Evolutionary conservation across 1,284 basidiomycete species (phyloP), one percentile per base, ranked within the genome.

Genomic region (Cryptococcus floricola): DNA sequence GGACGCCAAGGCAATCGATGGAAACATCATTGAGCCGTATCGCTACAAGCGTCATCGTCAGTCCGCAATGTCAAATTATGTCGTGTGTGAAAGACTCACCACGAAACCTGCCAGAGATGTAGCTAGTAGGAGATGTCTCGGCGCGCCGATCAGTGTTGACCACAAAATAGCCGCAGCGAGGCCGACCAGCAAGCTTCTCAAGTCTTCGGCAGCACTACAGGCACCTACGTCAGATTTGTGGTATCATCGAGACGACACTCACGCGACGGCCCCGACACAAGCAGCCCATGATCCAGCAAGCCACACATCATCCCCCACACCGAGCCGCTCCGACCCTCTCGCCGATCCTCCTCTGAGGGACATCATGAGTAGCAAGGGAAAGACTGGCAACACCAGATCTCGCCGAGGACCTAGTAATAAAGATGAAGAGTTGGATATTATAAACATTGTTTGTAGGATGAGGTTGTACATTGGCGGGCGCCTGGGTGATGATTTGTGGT

Each of bases 301-400:
- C 57, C 57, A 59, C 4, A 52, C 46, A 0, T 50, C 57, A 19
- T 55, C 53, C 31, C 52, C 46, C 12, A 28, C 44, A 4, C 52
- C 42, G 19, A 37, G 39, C 6, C 53, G 34, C 8, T 42, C 52
- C 0, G 23, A 31, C 5, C 45, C 50, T 23, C 31, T 48, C 3
- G 50, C 47, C 9, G 57, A 45, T 37, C 52, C 44, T 41, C 57
- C 57, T 10, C 53, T 23, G 5, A 59, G 39, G 6, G 50, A 41
- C 53, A 59, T 59, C n/a, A 59, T 19, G 0, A 59, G 41, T 3
- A 53, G 41, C 16, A 59, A 23, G 19, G 53, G 53, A 23, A 59
- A n/a, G 14, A 54, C 45, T 1, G 50, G 41, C n/a, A 55, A 38
- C 4, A 45, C 39, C n/a, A 55, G 37, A 23, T 49, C 34, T 13